Conservation (phyloP, 345 rosid species). For the Crucihimalaya himalaica region DNA sequence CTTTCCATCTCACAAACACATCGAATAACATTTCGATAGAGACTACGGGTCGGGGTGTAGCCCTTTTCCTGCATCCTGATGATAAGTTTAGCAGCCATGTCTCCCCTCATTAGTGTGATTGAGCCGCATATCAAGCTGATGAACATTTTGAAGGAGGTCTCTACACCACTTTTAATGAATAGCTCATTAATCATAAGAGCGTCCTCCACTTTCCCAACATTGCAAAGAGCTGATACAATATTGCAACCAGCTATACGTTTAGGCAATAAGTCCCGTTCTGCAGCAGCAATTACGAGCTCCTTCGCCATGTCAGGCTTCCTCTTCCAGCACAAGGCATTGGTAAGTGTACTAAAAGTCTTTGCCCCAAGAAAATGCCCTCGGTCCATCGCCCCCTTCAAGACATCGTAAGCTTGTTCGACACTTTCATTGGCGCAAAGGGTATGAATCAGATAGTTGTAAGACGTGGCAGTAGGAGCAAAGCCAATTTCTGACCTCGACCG, state of each 20-base stretch:
- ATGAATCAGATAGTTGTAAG: slow-evolving; percentile 69
- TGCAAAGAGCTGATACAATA: slow-evolving; percentile 64
- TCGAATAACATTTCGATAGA: slow-evolving; percentile 57
- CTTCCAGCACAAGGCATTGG: slow-evolving; percentile 64
- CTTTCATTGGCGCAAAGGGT: slow-evolving; percentile 53
- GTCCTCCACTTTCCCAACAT: slow-evolving; percentile 57
- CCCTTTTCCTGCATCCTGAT: slow-evolving; percentile 78
- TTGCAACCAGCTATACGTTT: slow-evolving; percentile 42
- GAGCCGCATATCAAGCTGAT: slow-evolving; percentile 56
- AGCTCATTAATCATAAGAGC: slow-evolving; percentile 56
- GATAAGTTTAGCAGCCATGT: slow-evolving; percentile 67
- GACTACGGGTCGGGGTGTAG: slow-evolving; percentile 38
- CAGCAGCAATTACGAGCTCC: slow-evolving; percentile 53
- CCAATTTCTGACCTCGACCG: slow-evolving; percentile 59
- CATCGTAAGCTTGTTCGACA: slow-evolving; percentile 56
- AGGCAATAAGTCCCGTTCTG: slow-evolving; percentile 51
- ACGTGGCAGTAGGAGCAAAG: slow-evolving; percentile 52
- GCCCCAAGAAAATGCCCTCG: slow-evolving; percentile 62
- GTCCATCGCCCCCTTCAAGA: slow-evolving; percentile 54
- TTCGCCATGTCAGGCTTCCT: slow-evolving; percentile 63
- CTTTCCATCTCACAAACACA: slow-evolving; percentile 53
- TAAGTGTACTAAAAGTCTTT: slow-evolving; percentile 54
- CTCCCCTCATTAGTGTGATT: slow-evolving; percentile 49
- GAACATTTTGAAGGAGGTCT: slow-evolving; percentile 40
- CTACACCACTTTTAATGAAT: slow-evolving; percentile 44